These are phyloP conservation scores for Ceratonia siliqua DNA, from an alignment of 306 rosid species.

Conservation along the genomic window DNA sequence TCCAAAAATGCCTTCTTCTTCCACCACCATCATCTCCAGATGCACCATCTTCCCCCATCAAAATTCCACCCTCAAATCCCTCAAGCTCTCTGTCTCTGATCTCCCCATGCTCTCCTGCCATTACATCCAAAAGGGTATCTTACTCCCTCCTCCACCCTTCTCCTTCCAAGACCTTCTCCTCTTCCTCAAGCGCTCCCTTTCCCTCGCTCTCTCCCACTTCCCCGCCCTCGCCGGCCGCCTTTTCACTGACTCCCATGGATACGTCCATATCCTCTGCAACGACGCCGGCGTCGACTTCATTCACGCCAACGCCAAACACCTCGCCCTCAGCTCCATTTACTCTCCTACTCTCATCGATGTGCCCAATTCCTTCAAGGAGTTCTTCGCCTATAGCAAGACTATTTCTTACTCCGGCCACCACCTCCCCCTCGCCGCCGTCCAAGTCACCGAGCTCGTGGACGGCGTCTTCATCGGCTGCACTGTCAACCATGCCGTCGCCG, in stretches of 20 bases:
- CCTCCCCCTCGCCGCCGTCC: constrained; percentile 53
- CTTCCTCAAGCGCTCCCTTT: constrained; percentile 50
- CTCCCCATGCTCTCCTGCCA: constrained; percentile 73
- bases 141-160: constrained; percentile 47
- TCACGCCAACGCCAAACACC: constrained; percentile 53
- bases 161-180: constrained; percentile 41
- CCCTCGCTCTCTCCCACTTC: constrained; percentile 46
- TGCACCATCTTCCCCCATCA: constrained; percentile 44
- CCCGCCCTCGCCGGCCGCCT: constrained; percentile 69
- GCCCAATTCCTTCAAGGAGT: constrained; percentile 53
- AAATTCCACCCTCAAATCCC: constrained; percentile 38
- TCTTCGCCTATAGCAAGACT: constrained; percentile 50
- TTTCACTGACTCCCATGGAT: constrained; percentile 38
- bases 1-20: constrained; percentile 53
- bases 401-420: constrained; percentile 52
- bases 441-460: constrained; percentile 58
- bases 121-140: constrained; percentile 68
- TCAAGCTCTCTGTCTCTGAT: constrained; percentile 66
- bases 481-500: constrained; percentile 58
- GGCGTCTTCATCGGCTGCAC: constrained; percentile 59
- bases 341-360: constrained; percentile 30
- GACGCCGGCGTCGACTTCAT: constrained; percentile 59
- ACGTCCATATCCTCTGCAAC: constrained; percentile 49
- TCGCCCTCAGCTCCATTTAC: constrained; percentile 26
- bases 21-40: constrained; percentile 43